Evolutionary conservation across 2,329 filamentous ascomycete species (phyloP).

Genomic region (Trichothecium roseum): DNA sequence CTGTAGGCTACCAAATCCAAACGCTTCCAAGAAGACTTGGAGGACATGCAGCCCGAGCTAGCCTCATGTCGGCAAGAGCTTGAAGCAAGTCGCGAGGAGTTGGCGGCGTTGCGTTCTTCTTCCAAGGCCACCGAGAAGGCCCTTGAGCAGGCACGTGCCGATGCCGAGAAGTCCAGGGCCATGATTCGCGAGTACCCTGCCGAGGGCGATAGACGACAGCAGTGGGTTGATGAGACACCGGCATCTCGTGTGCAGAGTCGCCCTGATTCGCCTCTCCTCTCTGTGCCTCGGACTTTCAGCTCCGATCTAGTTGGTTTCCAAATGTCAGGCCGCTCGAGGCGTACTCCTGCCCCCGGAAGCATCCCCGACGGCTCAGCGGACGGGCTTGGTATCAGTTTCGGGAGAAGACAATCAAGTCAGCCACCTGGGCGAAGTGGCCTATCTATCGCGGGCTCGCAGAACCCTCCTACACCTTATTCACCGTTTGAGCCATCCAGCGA

Average conservation of each 20-base stretch:
- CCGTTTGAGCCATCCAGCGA: slow-evolving; percentile 31
- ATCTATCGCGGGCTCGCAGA: slow-evolving; percentile 23
- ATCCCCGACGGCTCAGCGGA: slow-evolving; percentile 30
- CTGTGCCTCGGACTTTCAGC: slow-evolving; percentile 40
- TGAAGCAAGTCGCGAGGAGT: slow-evolving; percentile 44
- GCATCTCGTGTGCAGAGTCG: slow-evolving; percentile 34
- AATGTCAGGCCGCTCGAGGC: slow-evolving; percentile 22
- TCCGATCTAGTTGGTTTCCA: slow-evolving; percentile 40
- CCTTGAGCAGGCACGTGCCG: slow-evolving; percentile 41
- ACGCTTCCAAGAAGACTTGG: slow-evolving; percentile 72
- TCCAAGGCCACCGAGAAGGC: slow-evolving; percentile 56
- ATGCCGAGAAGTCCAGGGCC: slow-evolving; percentile 40
- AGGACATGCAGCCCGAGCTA: slow-evolving; percentile 55
- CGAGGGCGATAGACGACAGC: slow-evolving; percentile 28
- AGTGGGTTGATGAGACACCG: slow-evolving; percentile 43
- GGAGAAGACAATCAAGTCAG: slow-evolving; percentile 33
- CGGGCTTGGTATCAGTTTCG: slow-evolving; percentile 28
- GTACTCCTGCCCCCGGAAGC: slow-evolving; percentile 34
- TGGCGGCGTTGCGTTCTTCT: slow-evolving; percentile 53
- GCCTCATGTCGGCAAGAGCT: slow-evolving; percentile 56
- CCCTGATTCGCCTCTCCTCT: slow-evolving; percentile 44
- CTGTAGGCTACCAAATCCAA: slow-evolving; percentile 51
- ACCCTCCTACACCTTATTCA: slow-evolving; percentile 30
- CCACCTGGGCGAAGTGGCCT: slow-evolving; percentile 29
- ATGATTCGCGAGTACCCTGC: slow-evolving; percentile 18